Evolutionary conservation across 2,329 filamentous ascomycete species (phyloP), one percentile per base, ranked within the genome.

Genomic region (Colletotrichum liriopes): DNA sequence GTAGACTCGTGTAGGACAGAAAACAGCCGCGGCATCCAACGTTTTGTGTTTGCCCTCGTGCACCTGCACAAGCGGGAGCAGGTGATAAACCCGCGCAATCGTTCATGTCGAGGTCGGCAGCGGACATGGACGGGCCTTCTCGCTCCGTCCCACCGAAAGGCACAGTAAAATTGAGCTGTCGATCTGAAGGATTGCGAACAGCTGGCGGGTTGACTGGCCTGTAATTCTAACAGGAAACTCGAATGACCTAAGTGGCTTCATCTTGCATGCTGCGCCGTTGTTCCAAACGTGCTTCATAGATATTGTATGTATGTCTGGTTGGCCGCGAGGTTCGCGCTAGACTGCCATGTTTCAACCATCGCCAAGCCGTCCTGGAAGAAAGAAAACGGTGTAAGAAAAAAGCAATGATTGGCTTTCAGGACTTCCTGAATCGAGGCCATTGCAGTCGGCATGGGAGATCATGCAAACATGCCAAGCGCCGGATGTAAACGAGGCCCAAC

Each of bases 271-370:
- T 47, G 52, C 65, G 39, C 45, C 45, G 43, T 26, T 43, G 67
- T 71, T 67, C 56, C 67, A 71, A 41, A 26, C 18, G 45, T 58
- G 68, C 64, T 62, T 71, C 64, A 71, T 18, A 41, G 37, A 59
- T 47, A 69, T 68, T 64, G n/a, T 32, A 14, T 51, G 23, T 14
- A 39, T 49, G 18, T 54, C 26, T 63, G 47, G 59, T 69, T 55
- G 59, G 54, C 35, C 35, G 52, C 20, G 47, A 35, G 45, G 23
- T 37, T 45, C 41, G 43, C 41, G 60, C 70, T 70, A 67, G 7
- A 63, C 51, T 62, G 58, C 18, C 55, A 67, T 62, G 67, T 67
- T 62, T 71, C 63, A 56, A 70, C 23, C n/a, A 41, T 29, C 39
- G 64, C 55, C 63, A 66, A 67, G 52, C 20, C 49, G 35, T 29